Percentiles rank a stretch among this genome's conserved stretches.
Conservation (phyloP, 2,329 filamentous ascomycete species). For the Epicoccum sorghinum region DNA sequence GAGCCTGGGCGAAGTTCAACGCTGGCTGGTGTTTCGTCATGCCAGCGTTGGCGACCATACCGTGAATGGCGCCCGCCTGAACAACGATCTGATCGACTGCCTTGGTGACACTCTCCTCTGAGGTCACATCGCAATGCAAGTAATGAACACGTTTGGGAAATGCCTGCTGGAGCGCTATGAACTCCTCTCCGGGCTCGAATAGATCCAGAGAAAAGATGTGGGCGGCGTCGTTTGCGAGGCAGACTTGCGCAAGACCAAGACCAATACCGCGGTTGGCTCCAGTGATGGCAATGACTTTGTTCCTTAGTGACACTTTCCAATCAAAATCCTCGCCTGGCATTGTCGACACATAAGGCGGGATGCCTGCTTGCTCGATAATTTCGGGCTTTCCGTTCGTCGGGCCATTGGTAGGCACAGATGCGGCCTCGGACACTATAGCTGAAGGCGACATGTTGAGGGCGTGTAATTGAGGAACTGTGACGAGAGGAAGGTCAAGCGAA, state of each 20-base stretch:
- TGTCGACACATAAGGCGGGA: conserved; percentile 49
- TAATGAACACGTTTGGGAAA: conserved; percentile 53
- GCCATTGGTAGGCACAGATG: conserved; percentile 23
- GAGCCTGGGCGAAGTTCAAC: conserved; percentile 57
- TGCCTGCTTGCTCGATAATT: conserved; percentile 33
- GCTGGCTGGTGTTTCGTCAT: conserved; percentile 60
- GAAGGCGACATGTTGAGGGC: conserved; percentile 38
- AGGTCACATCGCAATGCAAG: conserved; percentile 57
- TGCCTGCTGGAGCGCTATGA: conserved; percentile 49
- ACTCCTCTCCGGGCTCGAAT: conserved; percentile 55
- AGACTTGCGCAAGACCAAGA: conserved; percentile 55
- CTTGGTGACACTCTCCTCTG: conserved; percentile 53
- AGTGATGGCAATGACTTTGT: conserved; percentile 49
- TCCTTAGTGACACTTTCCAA: conserved; percentile 54
- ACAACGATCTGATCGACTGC: conserved; percentile 56
- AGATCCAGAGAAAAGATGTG: conserved; percentile 58
- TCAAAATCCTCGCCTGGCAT: conserved; percentile 52
- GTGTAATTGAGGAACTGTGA: conserved; percentile 15
- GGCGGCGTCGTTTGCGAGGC: conserved; percentile 55
- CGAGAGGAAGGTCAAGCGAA: conserved; percentile 22
- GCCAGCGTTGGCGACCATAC: conserved; percentile 60
- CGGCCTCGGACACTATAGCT: conserved; percentile 27
- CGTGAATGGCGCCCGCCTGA: conserved; percentile 56
- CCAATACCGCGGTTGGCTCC: conserved; percentile 48
- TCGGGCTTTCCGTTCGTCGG: conserved; percentile 20